A percentile compares a stretch with the other conserved stretches of the same genome.
phyloP scores from a whole-genome alignment of 1,139 yeast genomes.

The Debaryomycetaceae sp. region DNA sequence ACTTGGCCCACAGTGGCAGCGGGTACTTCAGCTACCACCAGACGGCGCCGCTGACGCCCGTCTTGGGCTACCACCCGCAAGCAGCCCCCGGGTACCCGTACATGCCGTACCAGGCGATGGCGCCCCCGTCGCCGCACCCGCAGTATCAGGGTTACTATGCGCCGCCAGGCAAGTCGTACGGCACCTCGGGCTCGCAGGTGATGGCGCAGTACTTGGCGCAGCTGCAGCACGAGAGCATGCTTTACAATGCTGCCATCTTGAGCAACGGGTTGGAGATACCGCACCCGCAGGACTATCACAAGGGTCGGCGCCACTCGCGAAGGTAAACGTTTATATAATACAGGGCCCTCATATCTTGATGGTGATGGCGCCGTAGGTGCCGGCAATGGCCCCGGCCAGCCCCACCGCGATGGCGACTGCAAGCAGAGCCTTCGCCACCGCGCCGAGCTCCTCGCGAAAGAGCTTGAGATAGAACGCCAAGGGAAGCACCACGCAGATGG shows the following conservation, averaged over 20 bases:
- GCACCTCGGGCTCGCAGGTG: slow-evolving; percentile 65
- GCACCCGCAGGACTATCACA: slow-evolving; percentile 8
- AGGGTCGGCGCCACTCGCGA: slow-evolving; percentile 2
- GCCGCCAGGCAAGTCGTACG: slow-evolving; percentile 13
- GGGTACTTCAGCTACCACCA: too few species aligned
- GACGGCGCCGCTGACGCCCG: too few species aligned
- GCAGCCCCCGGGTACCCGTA: slow-evolving; percentile 4
- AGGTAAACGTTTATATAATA: not conserved
- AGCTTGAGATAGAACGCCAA: slow-evolving; percentile 62
- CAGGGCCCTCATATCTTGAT: slow-evolving; percentile 11
- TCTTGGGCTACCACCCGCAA: too few species aligned
- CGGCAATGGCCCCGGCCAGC: slow-evolving; percentile 44
- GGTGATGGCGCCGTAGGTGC: slow-evolving; percentile 36
- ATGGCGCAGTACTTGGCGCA: slow-evolving; percentile 76
- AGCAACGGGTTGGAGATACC: slow-evolving; percentile 16
- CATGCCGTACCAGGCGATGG: too few species aligned
- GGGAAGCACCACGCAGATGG: slow-evolving; percentile 78
- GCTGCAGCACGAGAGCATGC: slow-evolving; percentile 56
- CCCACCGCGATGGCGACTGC: slow-evolving; percentile 45
- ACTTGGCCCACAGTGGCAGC: too few species aligned
- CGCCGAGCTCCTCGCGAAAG: slow-evolving; percentile 44
- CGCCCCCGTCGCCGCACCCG: slow-evolving; percentile 6
- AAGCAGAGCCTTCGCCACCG: slow-evolving; percentile 33
- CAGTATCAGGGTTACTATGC: slow-evolving; percentile 6
- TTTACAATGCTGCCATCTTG: slow-evolving; percentile 52